Base-by-base conservation (phyloP, 2,329 filamentous ascomycete genomes). In the Xylariomycetidae sp. region DNA sequence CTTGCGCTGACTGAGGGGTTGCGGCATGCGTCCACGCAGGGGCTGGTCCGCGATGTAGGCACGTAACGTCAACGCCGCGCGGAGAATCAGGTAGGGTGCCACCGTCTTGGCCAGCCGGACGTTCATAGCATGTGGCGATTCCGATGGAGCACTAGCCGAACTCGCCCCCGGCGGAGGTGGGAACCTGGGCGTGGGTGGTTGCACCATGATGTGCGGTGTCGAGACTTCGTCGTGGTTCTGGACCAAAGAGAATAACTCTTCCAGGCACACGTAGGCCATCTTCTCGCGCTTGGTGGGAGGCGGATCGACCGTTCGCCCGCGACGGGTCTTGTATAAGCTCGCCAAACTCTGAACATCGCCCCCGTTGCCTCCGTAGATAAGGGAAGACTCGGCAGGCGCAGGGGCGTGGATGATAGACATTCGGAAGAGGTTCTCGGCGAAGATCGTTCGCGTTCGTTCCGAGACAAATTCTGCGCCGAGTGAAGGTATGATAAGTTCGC, bases 11-110 rank as follows among this genome's bases (percentile, higher is more conserved):
- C 78, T 81, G 5, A 86, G 67, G 1, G 90, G 90, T 55, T 92
- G 85, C 4, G 92, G 92, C 79, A 93, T 92, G 31, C 80, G 74
- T 0, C 92, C 89, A 10, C 92, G 74, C 14, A 98, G 67, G 1
- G 90, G 89, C 53, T 95, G 90, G 57, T 98, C 92, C 4, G 88
- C 85, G 28, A 93, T 80, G 54, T 94, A 96, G 1, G 81, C 71
- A 35, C 86, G 80, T n/a, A 96, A 63, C 0, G 85, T 80, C 12
- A 95, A 67, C 0, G 85, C 87, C 10, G 84, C 79, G 3, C 92
- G 79, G 2, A 95, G 66, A 27, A 96, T 82, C 3, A 96, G 70
- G 49, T 86, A 90, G 0, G 87, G 87, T 0, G 85, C 82, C 1
- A 82, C 76, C 4, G 82, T 82, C 52, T 79, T 74, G 0, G 90